Evolutionary conservation across 2,329 filamentous ascomycete species (phyloP).

Genomic region (Beauveria asiatica): DNA sequence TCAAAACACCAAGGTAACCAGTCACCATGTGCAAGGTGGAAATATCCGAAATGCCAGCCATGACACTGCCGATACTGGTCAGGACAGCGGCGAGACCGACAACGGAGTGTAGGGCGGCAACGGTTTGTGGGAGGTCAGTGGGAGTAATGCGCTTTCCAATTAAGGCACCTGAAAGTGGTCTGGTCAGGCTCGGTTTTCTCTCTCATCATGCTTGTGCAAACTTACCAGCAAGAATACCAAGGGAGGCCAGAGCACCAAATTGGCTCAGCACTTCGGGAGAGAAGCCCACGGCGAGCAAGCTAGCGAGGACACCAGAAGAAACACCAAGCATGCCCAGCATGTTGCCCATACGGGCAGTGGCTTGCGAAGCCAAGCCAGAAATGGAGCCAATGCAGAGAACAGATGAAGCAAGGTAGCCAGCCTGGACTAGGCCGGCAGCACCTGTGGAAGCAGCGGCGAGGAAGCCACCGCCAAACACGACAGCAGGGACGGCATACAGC

Average conservation of each 20-base stretch:
- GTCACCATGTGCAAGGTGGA: constrained; percentile 77
- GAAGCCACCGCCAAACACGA: constrained; percentile 73
- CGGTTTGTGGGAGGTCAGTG: constrained; percentile 80
- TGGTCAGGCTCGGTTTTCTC: constrained; percentile 3
- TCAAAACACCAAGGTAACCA: constrained; percentile 77
- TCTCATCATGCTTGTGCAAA: background rate
- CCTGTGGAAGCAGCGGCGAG: constrained; percentile 72
- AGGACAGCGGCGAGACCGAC: constrained; percentile 82
- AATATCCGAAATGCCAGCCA: constrained; percentile 61
- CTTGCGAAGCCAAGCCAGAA: constrained; percentile 71
- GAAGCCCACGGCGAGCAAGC: constrained; percentile 73
- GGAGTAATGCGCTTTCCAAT: constrained; percentile 84
- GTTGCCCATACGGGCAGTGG: constrained; percentile 77
- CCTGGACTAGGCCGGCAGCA: constrained; percentile 75
- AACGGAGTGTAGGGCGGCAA: constrained; percentile 81
- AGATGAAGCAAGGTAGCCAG: constrained; percentile 78
- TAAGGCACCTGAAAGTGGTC: constrained; percentile 44
- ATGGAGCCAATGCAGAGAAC: constrained; percentile 79
- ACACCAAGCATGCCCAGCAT: constrained; percentile 82
- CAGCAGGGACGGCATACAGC: constrained; percentile 71
- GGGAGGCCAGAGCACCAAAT: constrained; percentile 65
- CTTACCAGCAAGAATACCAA: constrained; percentile 57
- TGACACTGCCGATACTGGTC: constrained; percentile 80
- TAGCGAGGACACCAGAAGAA: constrained; percentile 72
- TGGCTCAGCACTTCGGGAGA: constrained; percentile 70